phyloP scores from a whole-genome alignment of 768 basidiomycete species.

The Collybia nuda region DNA sequence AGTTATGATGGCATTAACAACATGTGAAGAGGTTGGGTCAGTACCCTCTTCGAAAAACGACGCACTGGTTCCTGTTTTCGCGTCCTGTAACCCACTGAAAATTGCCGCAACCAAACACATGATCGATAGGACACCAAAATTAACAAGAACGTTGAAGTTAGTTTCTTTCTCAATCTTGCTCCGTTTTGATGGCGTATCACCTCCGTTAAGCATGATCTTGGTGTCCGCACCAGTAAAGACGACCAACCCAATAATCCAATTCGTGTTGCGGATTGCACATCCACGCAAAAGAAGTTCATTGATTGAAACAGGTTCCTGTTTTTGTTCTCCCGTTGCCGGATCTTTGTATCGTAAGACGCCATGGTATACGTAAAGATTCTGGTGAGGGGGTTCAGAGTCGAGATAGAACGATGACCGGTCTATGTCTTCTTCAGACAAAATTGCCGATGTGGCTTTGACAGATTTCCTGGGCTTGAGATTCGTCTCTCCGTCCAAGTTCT shows the following conservation, averaged over 20 bases:
- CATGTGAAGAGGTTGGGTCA: constrained; percentile 57
- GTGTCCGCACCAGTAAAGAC: constrained; percentile 92
- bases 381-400: constrained; percentile 92
- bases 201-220: constrained; percentile 91
- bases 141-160: constrained; percentile 96
- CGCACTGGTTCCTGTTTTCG: constrained; percentile 59
- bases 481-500: constrained; percentile 97
- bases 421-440: constrained; percentile 85
- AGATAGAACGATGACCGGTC: constrained; percentile 85
- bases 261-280: constrained; percentile 84
- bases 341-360: constrained; percentile 80
- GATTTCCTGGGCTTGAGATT: constrained; percentile 89
- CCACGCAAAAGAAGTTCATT: constrained; percentile 93
- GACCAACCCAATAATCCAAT: constrained; percentile 93
- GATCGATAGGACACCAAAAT: constrained; percentile 73
- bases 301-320: constrained; percentile 76
- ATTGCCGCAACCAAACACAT: constrained; percentile 81
- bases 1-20: constrained; percentile 81
- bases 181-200: constrained; percentile 93
- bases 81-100: constrained; percentile 72
- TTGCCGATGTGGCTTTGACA: constrained; percentile 70
- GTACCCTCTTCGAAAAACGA: constrained; percentile 69
- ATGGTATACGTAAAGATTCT: constrained; percentile 90
- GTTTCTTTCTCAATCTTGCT: constrained; percentile 98
- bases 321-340: constrained; percentile 44